These are phyloP conservation scores for Magnolia sinica DNA, from an alignment of 164 flowering plant genomes.

Conservation along the genomic window DNA sequence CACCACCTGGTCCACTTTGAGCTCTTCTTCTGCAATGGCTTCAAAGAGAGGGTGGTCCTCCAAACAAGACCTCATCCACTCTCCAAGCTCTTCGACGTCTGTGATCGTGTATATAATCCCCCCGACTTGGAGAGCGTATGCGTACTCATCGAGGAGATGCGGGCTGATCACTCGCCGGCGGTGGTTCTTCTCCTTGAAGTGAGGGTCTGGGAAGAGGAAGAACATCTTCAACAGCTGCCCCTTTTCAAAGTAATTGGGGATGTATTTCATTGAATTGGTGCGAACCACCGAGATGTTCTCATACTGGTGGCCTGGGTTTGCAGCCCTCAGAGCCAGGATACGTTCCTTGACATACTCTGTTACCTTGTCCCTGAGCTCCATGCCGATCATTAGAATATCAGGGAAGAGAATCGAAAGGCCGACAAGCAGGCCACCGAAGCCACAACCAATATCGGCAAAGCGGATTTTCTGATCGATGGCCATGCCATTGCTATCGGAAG, in stretches of 20 bases:
- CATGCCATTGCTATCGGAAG: background rate
- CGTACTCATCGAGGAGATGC: slow-evolving; percentile 84
- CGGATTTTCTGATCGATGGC: slow-evolving; percentile 30
- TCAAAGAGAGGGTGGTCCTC: slow-evolving; percentile 80
- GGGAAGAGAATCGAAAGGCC: slow-evolving; percentile 77
- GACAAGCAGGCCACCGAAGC: slow-evolving; percentile 88
- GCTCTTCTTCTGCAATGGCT: slow-evolving; percentile 50
- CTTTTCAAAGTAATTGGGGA: slow-evolving; percentile 83
- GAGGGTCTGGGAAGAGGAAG: slow-evolving; percentile 95
- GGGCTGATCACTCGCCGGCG: slow-evolving; percentile 81
- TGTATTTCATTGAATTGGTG: slow-evolving; percentile 93
- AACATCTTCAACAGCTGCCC: slow-evolving; percentile 88
- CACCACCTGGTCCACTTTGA: slow-evolving; percentile 64
- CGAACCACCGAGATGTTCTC: slow-evolving; percentile 81
- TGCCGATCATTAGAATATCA: slow-evolving; percentile 86
- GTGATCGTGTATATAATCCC: slow-evolving; percentile 92
- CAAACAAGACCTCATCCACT: slow-evolving; percentile 79
- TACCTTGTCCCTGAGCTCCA: slow-evolving; percentile 93
- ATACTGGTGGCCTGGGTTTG: slow-evolving; percentile 62
- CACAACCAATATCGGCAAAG: slow-evolving; percentile 94
- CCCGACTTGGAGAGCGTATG: slow-evolving; percentile 65
- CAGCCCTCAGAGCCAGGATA: slow-evolving; percentile 56
- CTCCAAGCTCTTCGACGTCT: slow-evolving; percentile 91
- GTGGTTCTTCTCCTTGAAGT: slow-evolving; percentile 94
- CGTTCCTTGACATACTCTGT: slow-evolving; percentile 90